Evolutionary conservation across 2,329 filamentous ascomycete genomes (phyloP).

Genomic region (Colletotrichum tropicale): DNA sequence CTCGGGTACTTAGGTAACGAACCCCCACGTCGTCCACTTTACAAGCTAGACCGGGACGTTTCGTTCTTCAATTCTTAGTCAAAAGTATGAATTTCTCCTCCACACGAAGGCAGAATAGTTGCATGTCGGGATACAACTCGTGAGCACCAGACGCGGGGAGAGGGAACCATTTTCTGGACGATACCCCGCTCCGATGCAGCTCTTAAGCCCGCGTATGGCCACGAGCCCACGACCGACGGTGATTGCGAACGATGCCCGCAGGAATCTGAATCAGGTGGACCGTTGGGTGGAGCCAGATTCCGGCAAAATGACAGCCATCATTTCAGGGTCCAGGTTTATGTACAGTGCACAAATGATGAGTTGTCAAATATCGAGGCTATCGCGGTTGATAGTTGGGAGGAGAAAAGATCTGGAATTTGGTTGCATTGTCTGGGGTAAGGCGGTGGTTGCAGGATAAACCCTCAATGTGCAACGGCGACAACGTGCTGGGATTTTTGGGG

Average conservation of each 20-base stretch:
- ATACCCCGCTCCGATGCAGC: neutral
- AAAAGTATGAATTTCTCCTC: neutral
- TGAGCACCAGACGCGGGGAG: neutral
- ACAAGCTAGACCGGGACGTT: neutral
- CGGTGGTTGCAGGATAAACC: neutral
- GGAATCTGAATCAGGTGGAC: neutral
- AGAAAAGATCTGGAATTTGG: neutral
- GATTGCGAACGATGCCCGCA: neutral
- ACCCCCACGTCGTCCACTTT: neutral
- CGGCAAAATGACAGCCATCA: neutral
- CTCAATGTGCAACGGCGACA: neutral
- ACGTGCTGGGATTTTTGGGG: neutral
- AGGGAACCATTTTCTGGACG: neutral
- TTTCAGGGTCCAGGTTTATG: neutral
- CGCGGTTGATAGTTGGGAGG: neutral
- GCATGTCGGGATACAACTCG: neutral
- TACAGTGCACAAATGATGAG: neutral
- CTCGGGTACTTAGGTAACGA: neutral
- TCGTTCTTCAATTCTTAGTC: neutral
- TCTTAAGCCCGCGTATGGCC: neutral
- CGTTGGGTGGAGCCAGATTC: neutral
- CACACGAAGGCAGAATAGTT: neutral
- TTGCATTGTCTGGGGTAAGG: conserved; percentile 15
- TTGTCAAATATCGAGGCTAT: neutral
- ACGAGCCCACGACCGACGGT: neutral